These are phyloP conservation scores for Exophiala oligosperma DNA, from an alignment of 2,329 filamentous ascomycete species.

Conservation along the genomic window DNA sequence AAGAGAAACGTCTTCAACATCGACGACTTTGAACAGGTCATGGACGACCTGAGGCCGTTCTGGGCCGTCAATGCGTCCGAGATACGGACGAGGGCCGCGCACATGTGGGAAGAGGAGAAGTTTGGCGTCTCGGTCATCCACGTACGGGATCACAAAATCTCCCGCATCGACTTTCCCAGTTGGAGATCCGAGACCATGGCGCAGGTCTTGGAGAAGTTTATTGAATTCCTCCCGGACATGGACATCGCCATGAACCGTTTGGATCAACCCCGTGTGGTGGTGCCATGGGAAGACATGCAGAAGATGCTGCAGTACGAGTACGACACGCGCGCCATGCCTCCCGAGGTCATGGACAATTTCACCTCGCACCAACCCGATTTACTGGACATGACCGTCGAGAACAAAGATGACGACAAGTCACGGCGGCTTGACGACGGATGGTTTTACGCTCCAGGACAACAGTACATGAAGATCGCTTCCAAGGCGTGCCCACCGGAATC, in stretches of 20 bases:
- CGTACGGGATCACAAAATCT: constrained; percentile 36
- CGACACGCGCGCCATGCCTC: constrained; percentile 44
- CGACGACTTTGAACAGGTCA: constrained; percentile 41
- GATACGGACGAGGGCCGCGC: constrained; percentile 36
- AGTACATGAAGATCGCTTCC: constrained; percentile 62
- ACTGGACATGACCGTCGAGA: constrained; percentile 27
- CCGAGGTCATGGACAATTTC: constrained; percentile 45
- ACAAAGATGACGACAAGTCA: constrained; percentile 22
- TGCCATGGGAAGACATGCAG: constrained; percentile 59
- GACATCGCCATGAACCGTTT: constrained; percentile 67
- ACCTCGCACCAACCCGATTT: constrained; percentile 42
- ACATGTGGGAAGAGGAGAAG: constrained; percentile 33
- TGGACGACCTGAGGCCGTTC: constrained; percentile 40
- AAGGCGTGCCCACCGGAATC: constrained; percentile 59
- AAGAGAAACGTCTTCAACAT: constrained; percentile 38
- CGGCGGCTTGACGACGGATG: constrained; percentile 47
- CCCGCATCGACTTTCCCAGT: constrained; percentile 37
- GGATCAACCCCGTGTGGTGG: constrained; percentile 64
- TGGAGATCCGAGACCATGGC: constrained; percentile 46
- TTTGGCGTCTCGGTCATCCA: constrained; percentile 36
- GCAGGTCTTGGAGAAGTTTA: constrained; percentile 53
- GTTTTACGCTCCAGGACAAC: constrained; percentile 45
- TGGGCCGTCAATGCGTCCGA: constrained; percentile 37
- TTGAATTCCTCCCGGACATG: constrained; percentile 60
- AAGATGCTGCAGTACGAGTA: constrained; percentile 52